Conservation (phyloP, 495 filamentous ascomycete species). For the Evansstolkia leycettana region DNA sequence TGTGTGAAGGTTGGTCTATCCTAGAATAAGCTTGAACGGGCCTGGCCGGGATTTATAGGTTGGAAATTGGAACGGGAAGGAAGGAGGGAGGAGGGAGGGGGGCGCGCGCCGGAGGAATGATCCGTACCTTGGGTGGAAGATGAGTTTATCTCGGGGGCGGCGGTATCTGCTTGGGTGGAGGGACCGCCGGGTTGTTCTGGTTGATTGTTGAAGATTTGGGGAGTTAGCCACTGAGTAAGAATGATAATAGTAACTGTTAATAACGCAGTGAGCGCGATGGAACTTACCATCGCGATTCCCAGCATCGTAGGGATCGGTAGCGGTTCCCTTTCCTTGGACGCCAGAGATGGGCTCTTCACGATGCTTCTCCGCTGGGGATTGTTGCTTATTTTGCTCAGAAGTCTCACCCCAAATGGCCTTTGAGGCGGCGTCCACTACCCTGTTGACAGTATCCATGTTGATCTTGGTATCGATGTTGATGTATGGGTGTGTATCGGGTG, state of each 20-base stretch:
- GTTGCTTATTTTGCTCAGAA: conserved; percentile 3
- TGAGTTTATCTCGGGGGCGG: conserved; percentile 1
- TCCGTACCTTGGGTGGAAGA: not conserved
- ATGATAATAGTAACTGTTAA: conserved; percentile 1
- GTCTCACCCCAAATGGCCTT: conserved; percentile 23
- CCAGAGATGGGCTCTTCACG: conserved; percentile 32
- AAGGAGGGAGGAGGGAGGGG: too few relatives aligned
- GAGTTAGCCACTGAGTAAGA: not conserved
- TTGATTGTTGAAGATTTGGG: not conserved
- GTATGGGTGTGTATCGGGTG: too few relatives aligned
- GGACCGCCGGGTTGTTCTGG: conserved; percentile 26
- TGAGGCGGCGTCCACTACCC: conserved; percentile 22
- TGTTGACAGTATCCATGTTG: conserved; percentile 28
- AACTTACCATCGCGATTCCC: conserved; percentile 30
- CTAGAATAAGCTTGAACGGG: too few relatives aligned
- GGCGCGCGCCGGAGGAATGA: not conserved
- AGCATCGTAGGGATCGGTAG: conserved; percentile 31
- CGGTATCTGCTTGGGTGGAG: conserved; percentile 12
- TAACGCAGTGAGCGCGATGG: not conserved
- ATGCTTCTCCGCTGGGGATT: conserved; percentile 7
- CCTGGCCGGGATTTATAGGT: too few relatives aligned
- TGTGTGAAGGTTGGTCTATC: not conserved
- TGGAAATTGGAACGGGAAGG: too few relatives aligned
- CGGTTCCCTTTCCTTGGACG: conserved; percentile 22
- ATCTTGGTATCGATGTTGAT: too few relatives aligned